phyloP scores from a whole-genome alignment of 768 basidiomycete genomes.

The Chalciporus chontae region DNA sequence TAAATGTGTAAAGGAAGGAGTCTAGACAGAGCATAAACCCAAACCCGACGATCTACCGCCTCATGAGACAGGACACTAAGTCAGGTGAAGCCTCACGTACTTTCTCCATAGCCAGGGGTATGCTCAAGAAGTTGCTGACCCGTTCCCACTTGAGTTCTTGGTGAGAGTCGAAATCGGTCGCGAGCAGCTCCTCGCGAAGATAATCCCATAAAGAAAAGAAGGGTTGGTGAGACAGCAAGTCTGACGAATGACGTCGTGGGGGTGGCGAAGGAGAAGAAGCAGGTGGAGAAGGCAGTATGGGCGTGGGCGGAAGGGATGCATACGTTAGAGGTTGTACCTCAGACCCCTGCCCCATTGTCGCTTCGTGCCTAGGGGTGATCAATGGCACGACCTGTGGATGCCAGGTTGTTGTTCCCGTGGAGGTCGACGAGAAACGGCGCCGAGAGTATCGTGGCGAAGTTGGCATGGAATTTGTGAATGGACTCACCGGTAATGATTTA shows the following conservation, averaged over 20 bases:
- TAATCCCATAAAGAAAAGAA: slow-evolving; percentile 93
- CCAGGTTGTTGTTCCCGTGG: slow-evolving; percentile 24
- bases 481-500: too few relatives aligned
- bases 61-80: slow-evolving; percentile 4
- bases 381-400: slow-evolving; percentile 11
- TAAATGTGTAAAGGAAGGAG: slow-evolving; percentile 97
- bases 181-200: slow-evolving; percentile 80
- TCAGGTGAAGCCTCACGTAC: slow-evolving; percentile 36
- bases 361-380: slow-evolving; percentile 12
- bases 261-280: slow-evolving; percentile 25
- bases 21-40: slow-evolving; percentile 93
- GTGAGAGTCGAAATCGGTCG: slow-evolving; percentile 92
- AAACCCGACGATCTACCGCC: slow-evolving; percentile 76
- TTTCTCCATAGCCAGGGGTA: slow-evolving; percentile 93
- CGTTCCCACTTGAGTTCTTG: slow-evolving; percentile 95
- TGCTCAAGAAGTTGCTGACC: slow-evolving; percentile 91
- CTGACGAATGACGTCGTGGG: slow-evolving; percentile 12
- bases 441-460: slow-evolving; percentile 31
- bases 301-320: slow-evolving; percentile 72
- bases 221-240: slow-evolving; percentile 25
- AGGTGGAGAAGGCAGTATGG: slow-evolving; percentile 50
- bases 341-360: slow-evolving; percentile 3
- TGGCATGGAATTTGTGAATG: slow-evolving; percentile 21
- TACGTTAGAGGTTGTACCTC: slow-evolving; percentile 49
- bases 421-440: slow-evolving; percentile 31